These are phyloP conservation scores for Saturnispora sanitii DNA, from an alignment of 805 yeast species.

Conservation along the genomic window DNA sequence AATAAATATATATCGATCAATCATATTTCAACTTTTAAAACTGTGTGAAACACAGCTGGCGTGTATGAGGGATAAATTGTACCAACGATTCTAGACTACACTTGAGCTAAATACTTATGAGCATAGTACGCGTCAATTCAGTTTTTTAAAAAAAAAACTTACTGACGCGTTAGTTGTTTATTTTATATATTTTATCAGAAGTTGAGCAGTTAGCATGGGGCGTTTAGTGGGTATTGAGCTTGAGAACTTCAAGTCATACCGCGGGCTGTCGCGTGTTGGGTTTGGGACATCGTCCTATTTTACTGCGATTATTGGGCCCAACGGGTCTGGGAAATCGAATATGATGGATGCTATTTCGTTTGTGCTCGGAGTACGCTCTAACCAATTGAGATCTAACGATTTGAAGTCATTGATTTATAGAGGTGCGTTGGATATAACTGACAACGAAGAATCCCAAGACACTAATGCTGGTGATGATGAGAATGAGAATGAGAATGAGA, in stretches of 20 bases:
- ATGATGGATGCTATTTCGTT: conserved; percentile 93
- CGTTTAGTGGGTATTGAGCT: conserved; percentile 69
- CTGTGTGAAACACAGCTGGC: no score
- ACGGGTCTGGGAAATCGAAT: conserved; percentile 96
- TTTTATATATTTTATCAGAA: neutral
- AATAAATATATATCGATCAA: no score
- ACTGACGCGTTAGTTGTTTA: neutral
- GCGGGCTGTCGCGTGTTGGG: conserved; percentile 65
- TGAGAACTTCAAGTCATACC: conserved; percentile 84
- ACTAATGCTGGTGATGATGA: conserved; percentile 19
- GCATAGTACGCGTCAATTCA: no score
- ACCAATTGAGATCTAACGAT: conserved; percentile 64
- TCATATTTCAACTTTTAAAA: no score
- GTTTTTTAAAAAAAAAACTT: no score
- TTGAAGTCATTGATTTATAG: conserved; percentile 74
- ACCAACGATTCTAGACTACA: no score
- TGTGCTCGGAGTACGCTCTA: conserved; percentile 75
- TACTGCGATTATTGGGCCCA: conserved; percentile 94
- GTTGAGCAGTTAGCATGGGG: conserved; percentile 50
- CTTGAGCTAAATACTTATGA: no score
- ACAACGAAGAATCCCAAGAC: no score
- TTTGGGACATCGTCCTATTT: conserved; percentile 68
- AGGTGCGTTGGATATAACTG: conserved; percentile 39
- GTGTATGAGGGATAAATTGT: no score
- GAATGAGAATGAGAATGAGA: conserved; percentile 13